Evolutionary conservation across 164 flowering plant species (phyloP).

Genomic region (Vitis rotundifolia): DNA sequence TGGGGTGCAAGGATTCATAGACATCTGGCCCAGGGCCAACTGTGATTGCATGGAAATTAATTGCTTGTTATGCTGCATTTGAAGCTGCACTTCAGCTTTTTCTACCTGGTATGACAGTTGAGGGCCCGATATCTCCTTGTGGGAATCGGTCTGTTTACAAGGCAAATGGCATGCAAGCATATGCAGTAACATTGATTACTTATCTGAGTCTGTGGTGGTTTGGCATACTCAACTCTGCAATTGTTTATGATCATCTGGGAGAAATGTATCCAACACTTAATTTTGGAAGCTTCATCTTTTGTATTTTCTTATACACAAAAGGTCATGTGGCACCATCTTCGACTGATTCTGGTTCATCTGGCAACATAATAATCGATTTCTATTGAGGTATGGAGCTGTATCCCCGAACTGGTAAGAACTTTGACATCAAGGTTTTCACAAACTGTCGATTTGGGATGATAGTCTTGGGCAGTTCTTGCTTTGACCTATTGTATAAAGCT

Average conservation of each 20-base stretch:
- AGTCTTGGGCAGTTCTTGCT: slow-evolving; percentile 98
- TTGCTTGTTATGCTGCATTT: slow-evolving; percentile 77
- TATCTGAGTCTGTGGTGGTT: slow-evolving; percentile 94
- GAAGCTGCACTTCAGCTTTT: slow-evolving; percentile 88
- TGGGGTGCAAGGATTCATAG: slow-evolving; percentile 65
- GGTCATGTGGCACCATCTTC: slow-evolving; percentile 98
- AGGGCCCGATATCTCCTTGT: slow-evolving; percentile 87
- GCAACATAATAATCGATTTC: slow-evolving; percentile 86
- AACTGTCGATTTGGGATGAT: slow-evolving; percentile 99
- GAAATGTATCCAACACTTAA: slow-evolving; percentile 91
- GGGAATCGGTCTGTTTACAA: slow-evolving; percentile 91
- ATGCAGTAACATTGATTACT: slow-evolving; percentile 80
- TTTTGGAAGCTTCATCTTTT: slow-evolving; percentile 90
- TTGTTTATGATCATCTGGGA: slow-evolving; percentile 95
- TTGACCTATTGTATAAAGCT: slow-evolving; percentile 94
- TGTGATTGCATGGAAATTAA: slow-evolving; percentile 75
- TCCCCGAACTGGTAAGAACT: slow-evolving; percentile 94
- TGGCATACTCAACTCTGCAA: slow-evolving; percentile 80
- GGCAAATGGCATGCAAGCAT: slow-evolving; percentile 88
- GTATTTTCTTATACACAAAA: slow-evolving; percentile 84
- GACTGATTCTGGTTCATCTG: slow-evolving; percentile 87
- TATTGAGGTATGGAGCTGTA: slow-evolving; percentile 99
- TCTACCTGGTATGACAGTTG: slow-evolving; percentile 88
- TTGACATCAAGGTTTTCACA: slow-evolving; percentile 95
- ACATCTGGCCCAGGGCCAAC: slow-evolving; percentile 88